Base-by-base conservation (phyloP, 805 yeast genomes). In the Isabelozyma gotoi region DNA sequence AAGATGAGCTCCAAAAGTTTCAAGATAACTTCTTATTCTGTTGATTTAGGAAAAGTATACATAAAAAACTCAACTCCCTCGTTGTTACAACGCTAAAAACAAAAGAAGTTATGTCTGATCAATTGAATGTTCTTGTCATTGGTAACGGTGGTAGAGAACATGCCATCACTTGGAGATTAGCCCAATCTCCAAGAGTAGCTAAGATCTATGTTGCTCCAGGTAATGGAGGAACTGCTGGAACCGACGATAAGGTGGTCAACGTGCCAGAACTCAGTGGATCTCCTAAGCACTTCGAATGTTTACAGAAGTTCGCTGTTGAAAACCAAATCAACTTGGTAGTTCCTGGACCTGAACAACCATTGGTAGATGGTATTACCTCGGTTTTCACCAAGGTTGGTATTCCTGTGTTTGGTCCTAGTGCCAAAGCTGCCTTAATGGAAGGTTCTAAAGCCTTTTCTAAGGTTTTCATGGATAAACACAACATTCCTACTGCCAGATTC, bases 121-220 rank as follows among this genome's bases (percentile, higher is more conserved):
- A 24, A 24, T 59, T 66, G 46, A 88, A 86, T 63, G 68, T 94
- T 53, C 81, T 94, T 48, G 84, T 94, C 51, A 78, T 94, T 54
- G 99, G 99, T 59, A 89, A 87, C 70, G 99, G 99, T 63, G 99
- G 99, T 54, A 90, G 99, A 75, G 99, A 94, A 69, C 97, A 94
- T 65, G 98, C 98, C 42, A 77, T 94, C 48, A 87, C 88, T 12
- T 91, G 97, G 97, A 88, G 85, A 60, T 77, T 94, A 50, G 71
- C 85, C 21, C 92, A 90, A 67, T 88, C 97, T 29, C 68, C 80
- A 32, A 65, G 78, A 36, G 96, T 90, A 29, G 68, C 70, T 47
- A 76, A 79, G 46, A 84, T 95, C 53, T 95, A 63, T 57, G 96
- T 92, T 43, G 96, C 98, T 19, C 98, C 98, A 49, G 98, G 98